phyloP scores from a whole-genome alignment of 2,329 filamentous ascomycete genomes.

The Xylogone sp. region DNA sequence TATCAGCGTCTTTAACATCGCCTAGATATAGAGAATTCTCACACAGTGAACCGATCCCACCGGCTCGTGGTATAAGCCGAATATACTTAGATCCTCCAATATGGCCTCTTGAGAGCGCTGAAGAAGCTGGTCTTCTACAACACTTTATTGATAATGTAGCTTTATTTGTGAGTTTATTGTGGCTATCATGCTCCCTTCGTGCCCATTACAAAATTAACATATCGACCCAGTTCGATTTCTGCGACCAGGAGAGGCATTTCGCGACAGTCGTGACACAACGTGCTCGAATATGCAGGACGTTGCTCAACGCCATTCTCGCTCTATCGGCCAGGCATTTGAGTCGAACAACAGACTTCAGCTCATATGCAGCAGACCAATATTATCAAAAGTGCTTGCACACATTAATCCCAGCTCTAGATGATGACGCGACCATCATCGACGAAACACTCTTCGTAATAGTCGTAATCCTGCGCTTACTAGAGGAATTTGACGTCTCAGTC shows the following conservation, averaged over 20 bases:
- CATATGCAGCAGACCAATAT: background rate
- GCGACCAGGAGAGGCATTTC: conserved; percentile 37
- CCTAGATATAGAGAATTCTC: background rate
- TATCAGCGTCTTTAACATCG: background rate
- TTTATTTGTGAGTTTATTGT: background rate
- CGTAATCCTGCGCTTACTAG: background rate
- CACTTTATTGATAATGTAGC: conserved; percentile 10
- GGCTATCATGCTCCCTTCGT: background rate
- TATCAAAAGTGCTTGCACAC: background rate
- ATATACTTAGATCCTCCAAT: conserved; percentile 12
- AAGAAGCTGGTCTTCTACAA: conserved; percentile 15
- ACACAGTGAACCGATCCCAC: background rate
- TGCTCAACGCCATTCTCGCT: conserved; percentile 53
- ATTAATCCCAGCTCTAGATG: conserved; percentile 1
- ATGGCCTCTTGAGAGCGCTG: conserved; percentile 16
- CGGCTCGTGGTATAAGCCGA: background rate
- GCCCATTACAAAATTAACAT: background rate
- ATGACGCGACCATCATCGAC: background rate
- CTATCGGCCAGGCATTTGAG: conserved; percentile 50
- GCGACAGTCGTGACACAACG: conserved; percentile 47
- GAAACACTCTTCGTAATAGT: conserved; percentile 3
- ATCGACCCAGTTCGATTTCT: conserved; percentile 2
- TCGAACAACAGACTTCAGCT: conserved; percentile 11
- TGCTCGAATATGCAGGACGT: conserved; percentile 45
- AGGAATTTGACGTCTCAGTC: background rate